Conservation (phyloP, 352 stramenopile genomes). For the Phytophthora citrophthora region DNA sequence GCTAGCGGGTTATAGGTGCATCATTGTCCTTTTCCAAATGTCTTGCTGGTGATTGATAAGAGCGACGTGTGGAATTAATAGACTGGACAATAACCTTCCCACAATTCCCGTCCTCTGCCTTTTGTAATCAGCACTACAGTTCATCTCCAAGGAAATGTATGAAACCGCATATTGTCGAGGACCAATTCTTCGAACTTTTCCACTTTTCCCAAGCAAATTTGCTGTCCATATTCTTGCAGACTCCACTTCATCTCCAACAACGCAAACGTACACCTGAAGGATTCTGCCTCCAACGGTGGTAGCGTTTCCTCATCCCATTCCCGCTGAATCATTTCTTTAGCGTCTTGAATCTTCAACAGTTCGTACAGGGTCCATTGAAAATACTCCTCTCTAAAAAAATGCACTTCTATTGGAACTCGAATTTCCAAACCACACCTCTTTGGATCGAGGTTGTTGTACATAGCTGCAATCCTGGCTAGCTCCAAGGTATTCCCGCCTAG, state of each 20-base stretch:
- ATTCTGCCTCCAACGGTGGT: background rate
- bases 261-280: slow-evolving; percentile 3
- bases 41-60: too few species aligned
- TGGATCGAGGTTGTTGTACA: background rate
- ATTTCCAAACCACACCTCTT: background rate
- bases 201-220: too few species aligned
- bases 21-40: too few species aligned
- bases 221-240: too few species aligned
- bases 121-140: too few species aligned
- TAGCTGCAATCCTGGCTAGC: slow-evolving; percentile 2
- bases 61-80: too few species aligned
- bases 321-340: too few species aligned
- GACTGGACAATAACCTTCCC: too few species aligned
- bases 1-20: too few species aligned
- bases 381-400: too few species aligned
- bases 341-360: background rate
- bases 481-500: background rate
- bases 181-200: background rate
- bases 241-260: too few species aligned
- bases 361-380: background rate
- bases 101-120: too few species aligned
- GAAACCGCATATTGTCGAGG: background rate
- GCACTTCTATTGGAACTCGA: background rate
- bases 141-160: background rate
- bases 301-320: background rate